Conservation (phyloP, 2,329 filamentous ascomycete species). For the Huntiella moniliformis region DNA sequence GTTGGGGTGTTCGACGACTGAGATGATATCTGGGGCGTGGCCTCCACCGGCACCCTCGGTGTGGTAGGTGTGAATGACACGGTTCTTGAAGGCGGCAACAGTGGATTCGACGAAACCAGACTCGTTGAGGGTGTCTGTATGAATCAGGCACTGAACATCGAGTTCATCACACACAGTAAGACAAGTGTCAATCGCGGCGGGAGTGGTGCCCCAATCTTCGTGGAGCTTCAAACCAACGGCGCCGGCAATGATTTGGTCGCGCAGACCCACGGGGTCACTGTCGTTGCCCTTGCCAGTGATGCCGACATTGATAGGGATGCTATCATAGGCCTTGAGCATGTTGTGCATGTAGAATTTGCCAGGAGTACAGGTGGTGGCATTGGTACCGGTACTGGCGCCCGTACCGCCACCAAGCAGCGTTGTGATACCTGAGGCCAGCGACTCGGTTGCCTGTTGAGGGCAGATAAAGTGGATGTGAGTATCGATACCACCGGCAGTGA, state of each 20-base stretch:
- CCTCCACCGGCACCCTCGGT: slow-evolving; percentile 90
- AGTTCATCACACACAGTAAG: slow-evolving; percentile 72
- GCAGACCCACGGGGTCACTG: slow-evolving; percentile 46
- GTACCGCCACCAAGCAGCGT: slow-evolving; percentile 83
- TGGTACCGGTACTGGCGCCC: slow-evolving; percentile 62
- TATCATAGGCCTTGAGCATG: slow-evolving; percentile 79
- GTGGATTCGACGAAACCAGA: slow-evolving; percentile 93
- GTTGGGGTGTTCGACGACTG: slow-evolving; percentile 72
- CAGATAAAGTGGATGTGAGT: slow-evolving; percentile 90
- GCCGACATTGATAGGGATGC: slow-evolving; percentile 67
- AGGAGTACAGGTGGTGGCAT: slow-evolving; percentile 84
- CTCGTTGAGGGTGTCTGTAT: slow-evolving; percentile 92
- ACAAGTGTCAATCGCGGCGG: slow-evolving; percentile 78
- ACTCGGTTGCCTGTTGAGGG: slow-evolving; percentile 73
- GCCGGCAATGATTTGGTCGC: slow-evolving; percentile 65
- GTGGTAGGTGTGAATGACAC: slow-evolving; percentile 92
- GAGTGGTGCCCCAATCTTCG: slow-evolving; percentile 89
- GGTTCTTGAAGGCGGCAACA: slow-evolving; percentile 63
- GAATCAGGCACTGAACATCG: slow-evolving; percentile 84
- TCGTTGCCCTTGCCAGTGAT: slow-evolving; percentile 94
- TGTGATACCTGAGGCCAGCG: slow-evolving; percentile 70
- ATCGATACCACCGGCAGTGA: slow-evolving; percentile 81
- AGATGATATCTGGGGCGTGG: slow-evolving; percentile 91
- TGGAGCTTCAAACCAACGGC: slow-evolving; percentile 85
- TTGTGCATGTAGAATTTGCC: slow-evolving; percentile 64